Base-by-base conservation (phyloP, 768 basidiomycete species). In the Leccinum aurantiacum region DNA sequence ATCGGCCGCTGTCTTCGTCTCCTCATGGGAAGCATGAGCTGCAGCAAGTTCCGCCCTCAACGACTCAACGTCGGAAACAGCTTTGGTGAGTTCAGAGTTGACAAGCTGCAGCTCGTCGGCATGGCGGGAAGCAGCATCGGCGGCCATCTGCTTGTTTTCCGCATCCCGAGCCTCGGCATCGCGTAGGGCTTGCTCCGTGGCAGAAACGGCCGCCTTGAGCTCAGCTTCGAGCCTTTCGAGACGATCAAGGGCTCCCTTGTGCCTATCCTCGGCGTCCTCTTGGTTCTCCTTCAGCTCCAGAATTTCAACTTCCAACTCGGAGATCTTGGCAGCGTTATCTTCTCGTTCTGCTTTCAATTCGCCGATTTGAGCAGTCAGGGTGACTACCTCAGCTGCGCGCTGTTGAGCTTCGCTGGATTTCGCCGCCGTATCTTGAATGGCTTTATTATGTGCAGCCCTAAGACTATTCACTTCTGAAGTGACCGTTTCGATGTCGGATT, bases 251-350 rank as follows among this genome's bases (percentile, higher is more conserved):
- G 80, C 71, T 60, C 76, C 75, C 50, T 75, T 77, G 53, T 80
- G 83, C 31, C 80, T 80, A 57, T 91, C 90, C 24, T 24, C 86
- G 6, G 80, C 76, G 19, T 73, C 73, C 64, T 93, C 91, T 61
- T 84, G 83, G 46, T 77, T 77, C 69, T 94, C 91, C 71, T 81
- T 90, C 60, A 88, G 67, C 74, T 93, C 91, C 59, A 93, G 72
- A 47, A 92, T 80, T 69, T 93, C 90, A 53, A 94, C 76, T 75
- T 94, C 92, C 25, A 92, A 78, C 66, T 94, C 91, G 0, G 89
- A 90, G 4, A 93, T 76, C 72, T 86, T 91, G 67, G 76, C 78
- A 9, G 86, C 82, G 46, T 76, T 85, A 59, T 91, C 90, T 66
- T 89, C 89, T 67, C 84, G 87, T 73, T 90, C 88, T 13, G 69